A percentile compares a stretch with the other conserved stretches of the same genome.
phyloP scores from a whole-genome alignment of 805 yeast species.

The Metschnikowia borealis region DNA sequence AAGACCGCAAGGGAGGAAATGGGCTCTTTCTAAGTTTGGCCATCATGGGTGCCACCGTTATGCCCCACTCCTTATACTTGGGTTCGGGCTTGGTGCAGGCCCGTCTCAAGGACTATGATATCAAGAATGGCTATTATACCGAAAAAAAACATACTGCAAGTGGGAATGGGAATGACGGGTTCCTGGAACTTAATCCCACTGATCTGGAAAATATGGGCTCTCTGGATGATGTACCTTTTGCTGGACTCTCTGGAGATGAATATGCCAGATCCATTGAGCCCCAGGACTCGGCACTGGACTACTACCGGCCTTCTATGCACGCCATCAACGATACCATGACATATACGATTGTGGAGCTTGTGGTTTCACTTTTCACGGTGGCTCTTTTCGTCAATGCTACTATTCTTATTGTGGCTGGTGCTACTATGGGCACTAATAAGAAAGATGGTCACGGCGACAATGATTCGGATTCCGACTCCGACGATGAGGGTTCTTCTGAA shows the following conservation, averaged over 20 bases:
- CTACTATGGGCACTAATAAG: constrained; percentile 51
- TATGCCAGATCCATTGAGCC: constrained; percentile 11
- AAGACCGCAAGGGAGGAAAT: constrained; percentile 27
- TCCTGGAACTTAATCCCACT: too few species aligned
- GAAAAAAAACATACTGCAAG: background rate
- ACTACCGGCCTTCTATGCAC: constrained; percentile 68
- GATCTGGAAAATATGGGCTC: too few species aligned
- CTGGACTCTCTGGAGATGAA: constrained; percentile 6
- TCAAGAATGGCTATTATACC: constrained; percentile 55
- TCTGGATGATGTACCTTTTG: too few species aligned
- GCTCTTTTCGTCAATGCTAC: constrained; percentile 93
- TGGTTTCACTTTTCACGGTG: constrained; percentile 76
- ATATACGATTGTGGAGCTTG: constrained; percentile 77
- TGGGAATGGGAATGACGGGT: too few species aligned
- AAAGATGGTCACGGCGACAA: constrained; percentile 12
- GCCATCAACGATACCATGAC: constrained; percentile 79
- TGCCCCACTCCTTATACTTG: constrained; percentile 86
- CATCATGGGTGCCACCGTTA: constrained; percentile 88
- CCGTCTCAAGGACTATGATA: constrained; percentile 70
- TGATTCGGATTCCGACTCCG: constrained; percentile 16
- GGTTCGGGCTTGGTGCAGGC: constrained; percentile 90
- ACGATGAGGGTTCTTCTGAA: constrained; percentile 30
- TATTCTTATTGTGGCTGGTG: constrained; percentile 86
- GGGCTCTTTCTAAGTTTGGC: constrained; percentile 78
- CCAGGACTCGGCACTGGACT: constrained; percentile 18